These are phyloP conservation scores for Colletotrichum chrysophilum DNA, from an alignment of 2,329 filamentous ascomycete species.

Conservation along the genomic window DNA sequence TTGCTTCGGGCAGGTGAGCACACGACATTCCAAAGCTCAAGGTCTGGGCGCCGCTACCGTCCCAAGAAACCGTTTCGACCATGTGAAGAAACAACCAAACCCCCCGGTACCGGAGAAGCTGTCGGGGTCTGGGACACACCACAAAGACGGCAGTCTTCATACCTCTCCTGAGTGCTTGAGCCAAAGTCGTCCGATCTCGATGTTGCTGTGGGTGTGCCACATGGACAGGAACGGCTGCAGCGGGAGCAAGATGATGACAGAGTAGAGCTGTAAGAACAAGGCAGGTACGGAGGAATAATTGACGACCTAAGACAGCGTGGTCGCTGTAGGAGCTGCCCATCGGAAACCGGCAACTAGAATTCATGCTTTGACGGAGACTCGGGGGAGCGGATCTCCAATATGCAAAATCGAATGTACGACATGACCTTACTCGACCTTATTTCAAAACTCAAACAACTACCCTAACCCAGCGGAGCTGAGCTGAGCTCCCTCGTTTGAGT, in stretches of 20 bases:
- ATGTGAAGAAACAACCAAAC: not conserved
- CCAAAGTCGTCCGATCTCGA: not conserved
- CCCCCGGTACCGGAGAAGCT: not conserved
- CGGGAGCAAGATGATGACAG: not conserved
- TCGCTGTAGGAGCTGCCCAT: not conserved
- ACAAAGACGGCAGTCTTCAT: not conserved
- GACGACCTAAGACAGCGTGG: not conserved
- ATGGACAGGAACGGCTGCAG: slow-evolving; percentile 25
- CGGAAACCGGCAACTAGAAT: not conserved
- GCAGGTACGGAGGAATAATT: not conserved
- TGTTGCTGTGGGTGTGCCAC: slow-evolving; percentile 2
- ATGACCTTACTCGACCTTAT: not conserved
- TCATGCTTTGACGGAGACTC: not conserved
- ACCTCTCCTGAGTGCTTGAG: not conserved
- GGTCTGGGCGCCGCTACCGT: not conserved
- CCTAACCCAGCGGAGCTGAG: not conserved
- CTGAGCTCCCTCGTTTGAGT: not conserved
- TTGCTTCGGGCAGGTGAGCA: slow-evolving; percentile 16
- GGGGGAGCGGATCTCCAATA: not conserved
- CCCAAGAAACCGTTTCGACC: not conserved
- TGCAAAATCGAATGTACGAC: not conserved
- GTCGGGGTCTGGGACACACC: not conserved
- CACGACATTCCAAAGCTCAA: not conserved
- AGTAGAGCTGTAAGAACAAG: not conserved
- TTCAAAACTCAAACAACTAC: not conserved